phyloP scores from a whole-genome alignment of 2,329 filamentous ascomycete genomes.

The Gnomoniopsis sp. region DNA sequence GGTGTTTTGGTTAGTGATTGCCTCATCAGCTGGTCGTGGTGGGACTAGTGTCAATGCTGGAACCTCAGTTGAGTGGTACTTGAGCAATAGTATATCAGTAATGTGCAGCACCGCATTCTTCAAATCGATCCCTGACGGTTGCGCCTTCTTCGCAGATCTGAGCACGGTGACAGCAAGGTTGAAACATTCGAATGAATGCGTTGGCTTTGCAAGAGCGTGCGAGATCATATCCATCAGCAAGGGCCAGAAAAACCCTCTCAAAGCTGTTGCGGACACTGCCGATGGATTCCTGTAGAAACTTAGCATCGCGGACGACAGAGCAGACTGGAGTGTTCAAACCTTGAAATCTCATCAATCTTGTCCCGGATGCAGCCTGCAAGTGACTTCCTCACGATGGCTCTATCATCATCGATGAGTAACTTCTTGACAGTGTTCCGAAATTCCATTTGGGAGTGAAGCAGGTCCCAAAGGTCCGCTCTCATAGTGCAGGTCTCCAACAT shows the following conservation, averaged over 20 bases:
- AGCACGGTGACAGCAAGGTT: conserved; percentile 38
- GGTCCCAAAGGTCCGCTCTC: conserved; percentile 36
- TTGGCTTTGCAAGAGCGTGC: conserved; percentile 29
- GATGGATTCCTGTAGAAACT: conserved; percentile 21
- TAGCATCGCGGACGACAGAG: conserved; percentile 13
- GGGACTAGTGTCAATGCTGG: neutral
- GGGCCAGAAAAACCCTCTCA: conserved; percentile 47
- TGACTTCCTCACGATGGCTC: conserved; percentile 32
- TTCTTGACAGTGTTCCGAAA: conserved; percentile 28
- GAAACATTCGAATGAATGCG: conserved; percentile 44
- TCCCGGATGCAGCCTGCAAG: conserved; percentile 32
- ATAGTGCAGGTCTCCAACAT: conserved; percentile 38
- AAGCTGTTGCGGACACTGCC: conserved; percentile 31
- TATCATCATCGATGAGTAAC: conserved; percentile 36
- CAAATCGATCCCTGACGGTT: conserved; percentile 28
- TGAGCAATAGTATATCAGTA: conserved; percentile 24
- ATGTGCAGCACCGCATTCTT: conserved; percentile 25
- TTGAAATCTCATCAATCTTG: conserved; percentile 19
- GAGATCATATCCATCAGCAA: conserved; percentile 35
- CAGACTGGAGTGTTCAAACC: conserved; percentile 1
- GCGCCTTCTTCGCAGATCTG: conserved; percentile 32
- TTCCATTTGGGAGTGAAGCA: conserved; percentile 29
- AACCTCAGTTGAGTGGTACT: conserved; percentile 30
- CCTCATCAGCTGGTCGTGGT: conserved; percentile 19
- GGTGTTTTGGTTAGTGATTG: conserved; percentile 29